Conservation (phyloP, 192 early-diverging fungal genomes). For the Gigaspora rosea region DNA sequence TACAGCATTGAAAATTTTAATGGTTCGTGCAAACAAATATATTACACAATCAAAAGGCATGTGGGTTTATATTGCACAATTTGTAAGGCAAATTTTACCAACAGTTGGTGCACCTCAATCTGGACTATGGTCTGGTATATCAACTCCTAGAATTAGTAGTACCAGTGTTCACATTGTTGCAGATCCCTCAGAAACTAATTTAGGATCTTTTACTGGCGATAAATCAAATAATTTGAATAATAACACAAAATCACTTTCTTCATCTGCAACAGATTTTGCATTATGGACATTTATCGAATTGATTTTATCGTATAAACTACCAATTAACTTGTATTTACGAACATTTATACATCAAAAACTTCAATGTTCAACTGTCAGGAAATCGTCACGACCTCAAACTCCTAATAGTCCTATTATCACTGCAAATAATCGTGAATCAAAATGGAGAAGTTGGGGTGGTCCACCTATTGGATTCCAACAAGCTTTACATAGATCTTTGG, state of each 20-base stretch:
- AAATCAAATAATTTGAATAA: neutral
- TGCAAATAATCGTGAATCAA: neutral
- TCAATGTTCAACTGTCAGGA: neutral
- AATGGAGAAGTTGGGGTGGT: slow-evolving; percentile 31
- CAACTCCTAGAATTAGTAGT: slow-evolving; percentile 31
- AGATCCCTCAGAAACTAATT: neutral
- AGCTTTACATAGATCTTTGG: neutral
- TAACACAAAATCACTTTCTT: slow-evolving; percentile 14
- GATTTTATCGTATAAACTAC: slow-evolving; percentile 48
- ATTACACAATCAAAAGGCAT: slow-evolving; percentile 45
- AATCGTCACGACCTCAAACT: neutral
- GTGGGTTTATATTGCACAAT: slow-evolving; percentile 51
- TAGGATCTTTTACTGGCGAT: slow-evolving; percentile 14
- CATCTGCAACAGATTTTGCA: slow-evolving; percentile 48
- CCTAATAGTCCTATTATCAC: neutral
- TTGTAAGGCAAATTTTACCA: slow-evolving; percentile 43
- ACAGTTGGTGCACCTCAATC: slow-evolving; percentile 21
- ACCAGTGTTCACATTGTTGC: slow-evolving; percentile 24
- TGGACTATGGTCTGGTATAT: neutral
- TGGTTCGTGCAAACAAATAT: slow-evolving; percentile 51
- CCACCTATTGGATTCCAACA: slow-evolving; percentile 11
- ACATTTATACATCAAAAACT: slow-evolving; percentile 34
- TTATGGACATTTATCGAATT: slow-evolving; percentile 59
- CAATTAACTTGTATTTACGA: slow-evolving; percentile 36
- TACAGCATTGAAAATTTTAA: slow-evolving; percentile 54